Conservation (phyloP, 331 rosid species). For the Malus hybrid region DNA sequence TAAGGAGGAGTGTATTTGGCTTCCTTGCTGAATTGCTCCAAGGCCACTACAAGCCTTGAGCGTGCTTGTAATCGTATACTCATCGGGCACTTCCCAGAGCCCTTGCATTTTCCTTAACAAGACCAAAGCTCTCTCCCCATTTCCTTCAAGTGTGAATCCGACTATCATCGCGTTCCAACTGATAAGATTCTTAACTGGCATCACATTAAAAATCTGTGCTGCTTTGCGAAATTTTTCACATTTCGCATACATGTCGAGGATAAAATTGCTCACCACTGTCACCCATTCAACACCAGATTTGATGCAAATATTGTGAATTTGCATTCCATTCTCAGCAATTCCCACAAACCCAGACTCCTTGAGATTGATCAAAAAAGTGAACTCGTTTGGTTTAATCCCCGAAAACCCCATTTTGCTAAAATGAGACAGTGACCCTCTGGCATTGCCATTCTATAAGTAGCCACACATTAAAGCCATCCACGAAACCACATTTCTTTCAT, state of each 20-base stretch:
- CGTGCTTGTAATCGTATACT: conserved; percentile 43
- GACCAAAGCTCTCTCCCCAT: conserved; percentile 37
- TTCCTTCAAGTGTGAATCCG: conserved; percentile 27
- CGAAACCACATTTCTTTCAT: conserved; percentile 51
- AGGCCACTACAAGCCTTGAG: conserved; percentile 50
- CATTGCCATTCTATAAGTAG: conserved; percentile 38
- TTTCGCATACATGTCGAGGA: conserved; percentile 55
- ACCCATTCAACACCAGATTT: conserved; percentile 41
- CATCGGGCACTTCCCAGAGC: conserved; percentile 43
- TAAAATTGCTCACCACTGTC: conserved; percentile 43
- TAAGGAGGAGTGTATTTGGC: conserved; percentile 43
- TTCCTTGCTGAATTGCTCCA: conserved; percentile 41
- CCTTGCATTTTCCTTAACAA: conserved; percentile 39
- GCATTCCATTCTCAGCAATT: conserved; percentile 35
- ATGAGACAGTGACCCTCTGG: conserved; percentile 24
- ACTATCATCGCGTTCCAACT: conserved; percentile 65
- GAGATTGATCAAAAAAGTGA: conserved; percentile 51
- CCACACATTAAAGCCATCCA: conserved; percentile 61
- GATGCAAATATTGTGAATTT: conserved; percentile 52
- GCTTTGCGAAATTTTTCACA: conserved; percentile 45
- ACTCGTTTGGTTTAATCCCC: conserved; percentile 40
- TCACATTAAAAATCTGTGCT: conserved; percentile 16
- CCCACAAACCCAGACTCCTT: conserved; percentile 48
- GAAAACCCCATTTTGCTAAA: conserved; percentile 30
- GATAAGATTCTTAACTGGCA: conserved; percentile 38